Percentiles rank a stretch among this genome's conserved stretches.
phyloP scores from a whole-genome alignment of 306 rosid species.

The Trichosanthes cucumerina region DNA sequence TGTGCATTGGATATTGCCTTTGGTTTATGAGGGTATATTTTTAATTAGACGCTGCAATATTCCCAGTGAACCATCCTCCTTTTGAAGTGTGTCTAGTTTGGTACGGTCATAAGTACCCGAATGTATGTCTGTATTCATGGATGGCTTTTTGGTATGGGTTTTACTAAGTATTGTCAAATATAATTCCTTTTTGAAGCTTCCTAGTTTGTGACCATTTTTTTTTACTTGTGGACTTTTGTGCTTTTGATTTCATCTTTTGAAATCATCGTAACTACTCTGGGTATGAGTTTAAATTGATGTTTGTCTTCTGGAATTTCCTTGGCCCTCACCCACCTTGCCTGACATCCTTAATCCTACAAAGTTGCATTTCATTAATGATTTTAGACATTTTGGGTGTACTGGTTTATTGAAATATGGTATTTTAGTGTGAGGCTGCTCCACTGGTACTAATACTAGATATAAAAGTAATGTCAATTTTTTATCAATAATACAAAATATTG shows the following conservation, averaged over 20 bases:
- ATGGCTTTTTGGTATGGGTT: neutral
- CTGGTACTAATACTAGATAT: neutral
- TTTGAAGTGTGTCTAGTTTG: neutral
- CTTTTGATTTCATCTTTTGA: neutral
- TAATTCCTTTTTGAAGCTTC: neutral
- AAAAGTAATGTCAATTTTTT: neutral
- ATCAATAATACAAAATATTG: neutral
- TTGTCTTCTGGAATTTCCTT: neutral
- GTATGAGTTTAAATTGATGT: neutral
- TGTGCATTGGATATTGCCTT: neutral
- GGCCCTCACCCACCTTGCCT: neutral
- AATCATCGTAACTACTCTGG: neutral
- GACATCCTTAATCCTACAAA: neutral
- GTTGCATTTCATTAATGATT: neutral
- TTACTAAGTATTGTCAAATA: neutral
- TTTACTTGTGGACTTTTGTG: neutral
- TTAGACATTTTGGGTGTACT: neutral
- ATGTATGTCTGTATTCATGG: neutral
- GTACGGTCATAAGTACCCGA: neutral
- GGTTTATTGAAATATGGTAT: neutral
- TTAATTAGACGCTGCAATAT: neutral
- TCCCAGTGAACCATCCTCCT: neutral
- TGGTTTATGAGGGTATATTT: neutral
- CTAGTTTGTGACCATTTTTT: neutral
- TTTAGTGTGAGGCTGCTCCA: neutral